Evolutionary conservation across 2,329 filamentous ascomycete genomes (phyloP), one percentile per base, ranked within the genome.

Genomic region (Fusarium sp.): DNA sequence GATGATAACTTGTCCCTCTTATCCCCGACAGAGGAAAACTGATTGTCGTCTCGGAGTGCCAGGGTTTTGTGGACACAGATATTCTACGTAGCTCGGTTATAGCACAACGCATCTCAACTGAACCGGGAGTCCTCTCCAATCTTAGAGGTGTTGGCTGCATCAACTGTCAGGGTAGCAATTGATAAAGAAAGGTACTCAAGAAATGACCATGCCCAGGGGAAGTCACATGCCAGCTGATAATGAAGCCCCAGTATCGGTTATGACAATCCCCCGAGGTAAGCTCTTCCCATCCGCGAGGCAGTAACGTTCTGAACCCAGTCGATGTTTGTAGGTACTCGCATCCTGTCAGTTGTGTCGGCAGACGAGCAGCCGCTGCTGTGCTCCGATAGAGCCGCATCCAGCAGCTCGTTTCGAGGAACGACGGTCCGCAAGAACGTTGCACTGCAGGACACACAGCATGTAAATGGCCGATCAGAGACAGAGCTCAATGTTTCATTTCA

Each of bases 311-410:
- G 50, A 24, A 22, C 56, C 27, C 34, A n/a, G 31, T 58, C 22
- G 22, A 58, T 38, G 22, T 40, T 40, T 58, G 56, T 40, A 24
- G 35, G 24, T 38, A 40, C 56, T 58, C 24, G 35, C 56, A 40
- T 29, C 34, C 59, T 62, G 64, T 27, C 38, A 66, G 27, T 45
- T 52, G 47, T 56, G 65, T 27, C 11, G 31, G 40, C 31, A 56
- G 42, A 42, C 29, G 57, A 38, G 40, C 35, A 22, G 31, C 61
- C 50, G 54, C 61, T 54, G 67, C 45, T 69, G 66, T 69, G 58
- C 62, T 50, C 61, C 54, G 58, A 71, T 67, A 68, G 67, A 69
- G 67, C 68, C 60, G 70, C 65, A 62, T 64, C 70, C 67, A 62
- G 52, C 52, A 63, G 66, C 52, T 54, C 52, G 52, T 63, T 40